Evolutionary conservation across 768 basidiomycete genomes (phyloP).

Genomic region (Macrolepiota albuminosa): DNA sequence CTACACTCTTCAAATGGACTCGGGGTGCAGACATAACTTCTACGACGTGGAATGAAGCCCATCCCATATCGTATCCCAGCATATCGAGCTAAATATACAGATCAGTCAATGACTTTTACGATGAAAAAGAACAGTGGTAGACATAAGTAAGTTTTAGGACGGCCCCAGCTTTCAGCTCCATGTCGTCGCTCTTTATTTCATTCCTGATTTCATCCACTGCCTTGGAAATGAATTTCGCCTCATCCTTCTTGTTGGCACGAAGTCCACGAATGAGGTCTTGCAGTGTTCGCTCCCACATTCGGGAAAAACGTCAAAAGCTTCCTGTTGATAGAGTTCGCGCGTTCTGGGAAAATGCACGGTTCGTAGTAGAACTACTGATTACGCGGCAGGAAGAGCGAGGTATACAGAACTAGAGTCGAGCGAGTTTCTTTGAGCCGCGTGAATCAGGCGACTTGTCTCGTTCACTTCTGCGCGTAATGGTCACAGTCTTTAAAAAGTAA

Average conservation of each 20-base stretch:
- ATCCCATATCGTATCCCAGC: slow-evolving; percentile 92
- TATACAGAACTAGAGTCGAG: neutral
- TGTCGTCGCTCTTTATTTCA: slow-evolving; percentile 91
- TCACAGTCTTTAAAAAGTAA: too few species aligned
- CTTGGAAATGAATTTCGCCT: slow-evolving; percentile 85
- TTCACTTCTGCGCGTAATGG: too few species aligned
- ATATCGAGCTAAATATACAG: slow-evolving; percentile 77
- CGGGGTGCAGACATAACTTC: slow-evolving; percentile 96
- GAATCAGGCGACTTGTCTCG: neutral
- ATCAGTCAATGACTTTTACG: slow-evolving; percentile 7
- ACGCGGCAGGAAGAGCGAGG: neutral
- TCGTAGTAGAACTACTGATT: neutral
- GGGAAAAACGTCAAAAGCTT: neutral
- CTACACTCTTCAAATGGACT: slow-evolving; percentile 90
- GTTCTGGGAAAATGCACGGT: neutral
- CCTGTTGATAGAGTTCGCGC: neutral
- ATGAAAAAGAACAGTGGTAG: slow-evolving; percentile 30
- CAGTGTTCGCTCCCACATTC: slow-evolving; percentile 95
- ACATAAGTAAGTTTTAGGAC: slow-evolving; percentile 97
- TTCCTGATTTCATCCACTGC: slow-evolving; percentile 92
- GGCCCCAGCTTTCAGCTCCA: slow-evolving; percentile 94
- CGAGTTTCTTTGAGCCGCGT: neutral
- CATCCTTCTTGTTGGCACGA: slow-evolving; percentile 92
- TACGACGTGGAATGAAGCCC: slow-evolving; percentile 95
- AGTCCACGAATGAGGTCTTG: slow-evolving; percentile 95